A percentile compares a stretch with the other conserved stretches of the same genome.
phyloP scores from a whole-genome alignment of 2,329 filamentous ascomycete species.

The Exophiala dermatitidis region DNA sequence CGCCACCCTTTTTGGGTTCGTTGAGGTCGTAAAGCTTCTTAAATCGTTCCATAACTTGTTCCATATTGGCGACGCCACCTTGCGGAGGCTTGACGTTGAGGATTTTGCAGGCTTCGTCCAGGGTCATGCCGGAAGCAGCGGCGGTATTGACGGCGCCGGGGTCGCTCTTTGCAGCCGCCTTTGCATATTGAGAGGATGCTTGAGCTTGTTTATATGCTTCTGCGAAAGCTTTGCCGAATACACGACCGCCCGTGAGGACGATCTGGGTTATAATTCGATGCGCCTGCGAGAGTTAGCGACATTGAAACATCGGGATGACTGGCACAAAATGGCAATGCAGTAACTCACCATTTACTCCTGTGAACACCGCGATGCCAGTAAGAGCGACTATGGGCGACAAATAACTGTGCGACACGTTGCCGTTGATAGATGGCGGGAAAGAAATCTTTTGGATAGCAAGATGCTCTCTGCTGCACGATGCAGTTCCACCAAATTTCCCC shows the following conservation, averaged over 20 bases:
- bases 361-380: background rate
- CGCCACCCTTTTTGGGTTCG: slow-evolving; percentile 74
- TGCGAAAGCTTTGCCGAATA: slow-evolving; percentile 83
- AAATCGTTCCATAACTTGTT: slow-evolving; percentile 76
- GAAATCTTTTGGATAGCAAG: slow-evolving; percentile 1
- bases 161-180: slow-evolving; percentile 57
- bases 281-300: slow-evolving; percentile 52
- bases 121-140: slow-evolving; percentile 66
- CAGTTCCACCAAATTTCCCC: background rate
- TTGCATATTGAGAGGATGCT: slow-evolving; percentile 74
- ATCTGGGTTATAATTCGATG: slow-evolving; percentile 93
- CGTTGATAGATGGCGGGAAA: background rate
- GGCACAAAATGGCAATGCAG: background rate
- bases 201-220: slow-evolving; percentile 95
- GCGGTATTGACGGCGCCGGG: slow-evolving; percentile 46
- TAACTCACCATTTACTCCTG: slow-evolving; percentile 14
- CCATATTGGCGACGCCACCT: slow-evolving; percentile 67
- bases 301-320: background rate
- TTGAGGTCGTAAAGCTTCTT: slow-evolving; percentile 93
- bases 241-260: slow-evolving; percentile 80
- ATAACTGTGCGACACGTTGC: background rate
- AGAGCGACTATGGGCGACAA: background rate
- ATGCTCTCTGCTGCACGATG: background rate
- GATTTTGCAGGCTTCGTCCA: slow-evolving; percentile 96
- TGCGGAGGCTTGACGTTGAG: slow-evolving; percentile 88